Conservation (phyloP, 2,329 filamentous ascomycete genomes). For the Calycina marina region DNA sequence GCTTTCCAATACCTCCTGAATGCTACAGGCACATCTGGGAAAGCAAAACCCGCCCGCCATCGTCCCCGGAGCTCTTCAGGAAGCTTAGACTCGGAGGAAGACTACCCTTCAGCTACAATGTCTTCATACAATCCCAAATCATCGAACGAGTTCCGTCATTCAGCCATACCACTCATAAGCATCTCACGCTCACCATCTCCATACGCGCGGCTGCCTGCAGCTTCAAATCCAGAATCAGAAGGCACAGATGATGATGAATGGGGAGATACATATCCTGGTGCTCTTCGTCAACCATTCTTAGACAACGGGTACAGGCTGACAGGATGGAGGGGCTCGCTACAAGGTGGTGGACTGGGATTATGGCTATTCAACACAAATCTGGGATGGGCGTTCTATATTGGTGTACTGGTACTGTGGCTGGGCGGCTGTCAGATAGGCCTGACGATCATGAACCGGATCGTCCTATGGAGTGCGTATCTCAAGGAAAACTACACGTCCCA, state of each 20-base stretch:
- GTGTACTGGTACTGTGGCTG: conserved; percentile 31
- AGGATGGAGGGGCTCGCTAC: conserved; percentile 22
- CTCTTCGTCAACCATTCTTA: conserved; percentile 21
- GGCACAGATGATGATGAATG: conserved; percentile 30
- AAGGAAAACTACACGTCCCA: conserved; percentile 18
- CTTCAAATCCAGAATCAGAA: conserved; percentile 25
- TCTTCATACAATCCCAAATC: conserved; percentile 12
- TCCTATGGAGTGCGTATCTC: conserved; percentile 29
- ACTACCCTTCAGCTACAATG: conserved; percentile 14
- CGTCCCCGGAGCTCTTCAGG: conserved; percentile 14
- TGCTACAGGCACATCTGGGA: neutral
- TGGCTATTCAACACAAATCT: conserved; percentile 31
- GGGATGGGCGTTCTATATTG: conserved; percentile 34
- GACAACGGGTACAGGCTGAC: conserved; percentile 14
- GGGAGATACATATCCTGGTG: conserved; percentile 19
- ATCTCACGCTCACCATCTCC: conserved; percentile 30
- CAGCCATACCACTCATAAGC: conserved; percentile 29
- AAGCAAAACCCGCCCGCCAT: conserved; percentile 9
- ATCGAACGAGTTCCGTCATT: conserved; percentile 22
- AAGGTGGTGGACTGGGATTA: conserved; percentile 30
- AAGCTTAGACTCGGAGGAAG: conserved; percentile 16
- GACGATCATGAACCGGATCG: conserved; percentile 34
- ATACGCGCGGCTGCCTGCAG: conserved; percentile 26
- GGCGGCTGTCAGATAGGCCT: conserved; percentile 31
- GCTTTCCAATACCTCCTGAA: conserved; percentile 24